A percentile compares a stretch with the other conserved stretches of the same genome.
Evolutionary conservation across 2,329 filamentous ascomycete species (phyloP).

Genomic region (Cryphonectria radicalis): DNA sequence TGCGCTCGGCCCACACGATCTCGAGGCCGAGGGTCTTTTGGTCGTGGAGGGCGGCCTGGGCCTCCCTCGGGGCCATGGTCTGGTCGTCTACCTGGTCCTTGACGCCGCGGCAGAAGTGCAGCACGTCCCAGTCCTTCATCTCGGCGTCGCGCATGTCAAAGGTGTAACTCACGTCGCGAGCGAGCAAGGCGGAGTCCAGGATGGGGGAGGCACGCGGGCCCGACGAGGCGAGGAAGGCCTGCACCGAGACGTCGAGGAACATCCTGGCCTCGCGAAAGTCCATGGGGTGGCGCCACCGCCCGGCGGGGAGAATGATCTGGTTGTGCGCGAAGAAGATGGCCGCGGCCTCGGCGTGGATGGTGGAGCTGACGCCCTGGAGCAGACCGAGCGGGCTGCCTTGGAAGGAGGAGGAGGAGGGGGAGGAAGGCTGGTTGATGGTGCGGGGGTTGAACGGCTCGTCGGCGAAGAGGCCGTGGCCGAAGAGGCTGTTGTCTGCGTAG

Average conservation of each 20-base stretch:
- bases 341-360: slow-evolving; percentile 16
- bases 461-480: background rate
- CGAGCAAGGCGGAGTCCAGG: slow-evolving; percentile 2
- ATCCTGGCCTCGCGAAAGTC: background rate
- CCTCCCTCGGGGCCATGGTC: background rate
- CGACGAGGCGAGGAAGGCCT: no score
- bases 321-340: slow-evolving; percentile 16
- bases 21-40: background rate
- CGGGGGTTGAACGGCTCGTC: background rate
- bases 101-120: background rate
- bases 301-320: slow-evolving; percentile 19
- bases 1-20: slow-evolving; percentile 15
- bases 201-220: background rate
- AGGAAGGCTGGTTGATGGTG: background rate
- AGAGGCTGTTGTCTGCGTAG: background rate
- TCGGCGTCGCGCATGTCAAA: slow-evolving; percentile 25
- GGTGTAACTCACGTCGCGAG: slow-evolving; percentile 23
- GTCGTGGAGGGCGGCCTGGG: slow-evolving; percentile 13
- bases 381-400: background rate
- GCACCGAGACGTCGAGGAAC: no score
- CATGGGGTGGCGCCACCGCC: background rate
- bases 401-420: background rate
- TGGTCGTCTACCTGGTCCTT: background rate
- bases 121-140: background rate
- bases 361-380: slow-evolving; percentile 17